Evolutionary conservation across 352 stramenopile genomes (phyloP), one percentile per base, ranked within the genome.

Genomic region (Thraustochytrium sp.): DNA sequence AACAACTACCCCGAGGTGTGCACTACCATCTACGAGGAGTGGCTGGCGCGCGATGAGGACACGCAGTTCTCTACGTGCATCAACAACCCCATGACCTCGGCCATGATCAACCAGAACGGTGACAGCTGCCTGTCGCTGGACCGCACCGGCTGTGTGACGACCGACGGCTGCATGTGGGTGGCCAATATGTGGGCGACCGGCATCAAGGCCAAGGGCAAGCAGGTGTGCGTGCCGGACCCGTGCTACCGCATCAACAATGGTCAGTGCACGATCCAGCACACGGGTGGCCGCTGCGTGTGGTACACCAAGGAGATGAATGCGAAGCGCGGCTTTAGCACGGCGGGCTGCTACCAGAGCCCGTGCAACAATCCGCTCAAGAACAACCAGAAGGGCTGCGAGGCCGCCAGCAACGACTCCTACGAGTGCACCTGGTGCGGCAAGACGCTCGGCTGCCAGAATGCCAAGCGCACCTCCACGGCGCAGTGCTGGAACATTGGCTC

Each of bases 231-330:
- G 4, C 65, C 65, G 13, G 49, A 77, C 42, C 65, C 65, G 1
- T 77, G 65, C 46, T 62, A 37, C 36, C 42, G 65, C 8, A 77
- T 77, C 46, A 77, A 77, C 38, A 77, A 77, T 26, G 65, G 65
- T 18, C 65, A 62, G 29, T 77, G 65, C 65, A 77, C 65, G 1
- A 77, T 77, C 65, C 65, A 77, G 65, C 65, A 77, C 31, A 77
- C 65, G 18, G 65, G 65, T n/a, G 65, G 65, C 9, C 42, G 65
- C 18, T 77, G 65, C 37, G 65, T 77, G 13, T 77, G 65, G 65
- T 77, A 62, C 34, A 77, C 65, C 2, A 29, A 62, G 21, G 65
- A 68, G 26, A 62, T 62, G 42, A 77, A 77, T 2, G 42, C 3
- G 34, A 5, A 21, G 3, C 65, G 65, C 0, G 65, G 49, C 23